Evolutionary conservation across 225 moss, liverwort and hornwort genomes (phyloP).

Genomic region (Pseudoscleropodium purum): DNA sequence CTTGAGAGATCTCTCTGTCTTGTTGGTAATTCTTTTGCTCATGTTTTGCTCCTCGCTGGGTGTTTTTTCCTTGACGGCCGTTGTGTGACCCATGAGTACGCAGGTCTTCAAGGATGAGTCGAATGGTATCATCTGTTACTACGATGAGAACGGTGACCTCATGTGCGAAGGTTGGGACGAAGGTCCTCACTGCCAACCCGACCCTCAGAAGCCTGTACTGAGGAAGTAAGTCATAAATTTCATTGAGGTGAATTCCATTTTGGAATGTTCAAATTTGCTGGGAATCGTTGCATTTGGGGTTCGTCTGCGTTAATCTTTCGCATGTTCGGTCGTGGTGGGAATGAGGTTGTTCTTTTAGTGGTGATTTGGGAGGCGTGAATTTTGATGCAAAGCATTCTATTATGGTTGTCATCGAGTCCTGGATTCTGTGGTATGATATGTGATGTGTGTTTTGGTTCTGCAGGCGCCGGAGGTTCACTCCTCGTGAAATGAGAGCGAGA

Average conservation of each 20-base stretch:
- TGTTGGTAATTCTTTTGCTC: background rate
- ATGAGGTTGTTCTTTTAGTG: background rate
- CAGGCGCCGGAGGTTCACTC: constrained; percentile 32
- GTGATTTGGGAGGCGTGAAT: background rate
- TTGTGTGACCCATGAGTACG: background rate
- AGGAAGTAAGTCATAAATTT: constrained; percentile 4
- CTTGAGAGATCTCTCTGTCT: background rate
- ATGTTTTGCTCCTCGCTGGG: background rate
- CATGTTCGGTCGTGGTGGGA: background rate
- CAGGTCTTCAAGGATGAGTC: constrained; percentile 61
- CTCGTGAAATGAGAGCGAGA: constrained; percentile 27
- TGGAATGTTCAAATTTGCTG: background rate
- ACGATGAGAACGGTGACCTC: constrained; percentile 49
- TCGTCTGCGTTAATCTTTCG: background rate
- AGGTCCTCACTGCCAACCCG: constrained; percentile 72
- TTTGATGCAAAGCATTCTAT: background rate
- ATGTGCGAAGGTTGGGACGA: constrained; percentile 78
- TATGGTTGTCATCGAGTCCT: background rate
- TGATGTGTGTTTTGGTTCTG: background rate
- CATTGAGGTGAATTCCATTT: background rate
- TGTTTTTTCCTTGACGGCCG: background rate
- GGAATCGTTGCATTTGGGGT: background rate
- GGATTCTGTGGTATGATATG: background rate
- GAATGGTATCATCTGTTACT: constrained; percentile 65
- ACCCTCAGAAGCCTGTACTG: constrained; percentile 20